Base-by-base conservation (phyloP, 164 flowering plant species). In the Vitis amurensis region DNA sequence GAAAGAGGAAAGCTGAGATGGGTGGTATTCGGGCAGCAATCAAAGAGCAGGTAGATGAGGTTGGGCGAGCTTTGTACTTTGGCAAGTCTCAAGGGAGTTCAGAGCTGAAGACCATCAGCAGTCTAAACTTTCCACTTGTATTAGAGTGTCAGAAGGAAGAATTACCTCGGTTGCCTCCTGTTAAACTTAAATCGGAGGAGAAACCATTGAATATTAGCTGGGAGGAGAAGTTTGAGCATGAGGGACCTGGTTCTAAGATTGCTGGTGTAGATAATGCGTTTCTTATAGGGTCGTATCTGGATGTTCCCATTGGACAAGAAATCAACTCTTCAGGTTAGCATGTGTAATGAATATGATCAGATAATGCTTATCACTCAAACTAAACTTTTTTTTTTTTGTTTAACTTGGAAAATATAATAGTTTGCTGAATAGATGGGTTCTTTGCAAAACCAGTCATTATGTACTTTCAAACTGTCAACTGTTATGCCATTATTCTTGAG, bases 281-380 rank as follows among this genome's bases (percentile, higher is more conserved):
- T 64, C 84, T 84, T 65, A 87, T 96, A 49, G 97, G 99, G 31
- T 89, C 97, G 9, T 90, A 73, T 82, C 77, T 96, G 64, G 98
- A 96, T 76, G 89, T 93, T 69, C 99, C 99, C 10, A 69, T 96
- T 79, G 99, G 99, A 70, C 97, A 91, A 79, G 97, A 96, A 75
- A 87, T 91, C 62, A 83, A 58, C 73, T 75, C 88, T 55, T 76
- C 93, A 86, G 97, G 97, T 95, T 63, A 67, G 77, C 69, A 69
- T 16, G 37, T 48, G 9, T 66, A 68, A 62, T 31, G 48, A 49
- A 44, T 44, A 60, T n/a, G 49, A 37, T 68, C 47, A 44, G 57
- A 11, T 53, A 47, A 29, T 53, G 7, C 7, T 37, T 37, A 37
- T 6, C 44, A 6, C 44, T 37, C 44, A 37, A 37, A 37, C 4